These are phyloP conservation scores for Pestalotiopsis sp. DNA, from an alignment of 2,329 filamentous ascomycete species.

Conservation along the genomic window DNA sequence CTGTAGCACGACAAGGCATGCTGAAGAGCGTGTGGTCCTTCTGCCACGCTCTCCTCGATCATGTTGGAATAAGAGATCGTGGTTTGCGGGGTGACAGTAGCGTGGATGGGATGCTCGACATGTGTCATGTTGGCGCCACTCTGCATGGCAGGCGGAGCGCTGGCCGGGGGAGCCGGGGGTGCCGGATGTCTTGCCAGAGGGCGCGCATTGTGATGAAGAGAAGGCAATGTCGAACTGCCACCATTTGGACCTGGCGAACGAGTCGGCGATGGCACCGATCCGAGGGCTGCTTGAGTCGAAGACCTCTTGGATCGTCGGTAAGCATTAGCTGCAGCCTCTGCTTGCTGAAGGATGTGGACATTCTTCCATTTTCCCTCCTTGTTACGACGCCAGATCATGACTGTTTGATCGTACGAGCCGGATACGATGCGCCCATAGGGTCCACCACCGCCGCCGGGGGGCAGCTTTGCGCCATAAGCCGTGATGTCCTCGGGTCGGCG, in stretches of 20 bases:
- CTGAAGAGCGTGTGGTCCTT: conserved; percentile 48
- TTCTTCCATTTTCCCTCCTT: conserved; percentile 82
- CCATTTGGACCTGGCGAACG: background rate
- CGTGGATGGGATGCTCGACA: conserved; percentile 31
- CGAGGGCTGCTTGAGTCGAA: background rate
- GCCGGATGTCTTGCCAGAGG: conserved; percentile 13
- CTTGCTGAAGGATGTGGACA: conserved; percentile 73
- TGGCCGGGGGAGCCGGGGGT: conserved; percentile 21
- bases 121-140: conserved; percentile 27
- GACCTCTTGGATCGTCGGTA: conserved; percentile 22
- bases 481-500: conserved; percentile 73
- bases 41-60: conserved; percentile 54
- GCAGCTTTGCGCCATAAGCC: conserved; percentile 81
- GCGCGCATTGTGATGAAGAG: conserved; percentile 15
- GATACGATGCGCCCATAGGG: conserved; percentile 94
- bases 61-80: conserved; percentile 46
- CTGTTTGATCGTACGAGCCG: conserved; percentile 92
- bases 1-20: conserved; percentile 48
- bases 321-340: conserved; percentile 62
- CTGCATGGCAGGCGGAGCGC: conserved; percentile 25
- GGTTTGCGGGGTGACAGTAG: conserved; percentile 33
- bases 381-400: conserved; percentile 92
- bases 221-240: conserved; percentile 59
- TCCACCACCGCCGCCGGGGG: conserved; percentile 86
- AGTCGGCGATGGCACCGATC: background rate